Base-by-base conservation (phyloP, 2,329 filamentous ascomycete species). In the Arthrobotrys iridis region DNA sequence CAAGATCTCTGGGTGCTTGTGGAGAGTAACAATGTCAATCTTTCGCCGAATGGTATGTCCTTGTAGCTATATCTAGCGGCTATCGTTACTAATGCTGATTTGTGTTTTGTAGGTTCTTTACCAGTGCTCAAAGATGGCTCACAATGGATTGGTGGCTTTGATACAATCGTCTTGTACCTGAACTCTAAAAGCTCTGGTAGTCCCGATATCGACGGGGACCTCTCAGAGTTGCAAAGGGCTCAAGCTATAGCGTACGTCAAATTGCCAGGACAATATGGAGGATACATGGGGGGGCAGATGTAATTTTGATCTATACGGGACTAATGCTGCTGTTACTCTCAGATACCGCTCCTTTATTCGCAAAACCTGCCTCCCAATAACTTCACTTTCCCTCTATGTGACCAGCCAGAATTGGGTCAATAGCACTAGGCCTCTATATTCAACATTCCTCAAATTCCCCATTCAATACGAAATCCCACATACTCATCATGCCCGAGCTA, bases 301-400 rank as follows among this genome's bases (percentile, higher is more conserved):
- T 50, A 15, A 6, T 26, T 28, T 33, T 30, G 24, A n/a, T 33
- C 4, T 37, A 11, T 15, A 22, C 30, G 24, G 46, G 35, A 15
- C 62, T 66, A 37, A 66, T n/a, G 40, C 40, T 3, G n/a, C 20
- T 30, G 1, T 13, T 22, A 59, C 30, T 22, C 8, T 10, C 22
- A 76, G 70, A 37, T 74, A 74, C 70, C 70, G 70, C 30, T 74
- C 91, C 77, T 93, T 93, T 82, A 84, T 97, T 78, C 85, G 89
- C 81, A 87, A 89, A 24, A 89, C 90, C 71, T 92, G 90, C n/a
- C 88, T 89, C 57, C 88, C 90, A 30, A 87, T 98, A 74, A 82
- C 97, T 79, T 91, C 96, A 79, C 88, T 97, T 68, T 93, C 90
- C 59, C 89, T 98, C 79, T 98, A 96, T 82, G 91, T 95, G 77